Evolutionary conservation across 1,284 basidiomycete genomes (phyloP).

Genomic region (Bjerkandera adusta): DNA sequence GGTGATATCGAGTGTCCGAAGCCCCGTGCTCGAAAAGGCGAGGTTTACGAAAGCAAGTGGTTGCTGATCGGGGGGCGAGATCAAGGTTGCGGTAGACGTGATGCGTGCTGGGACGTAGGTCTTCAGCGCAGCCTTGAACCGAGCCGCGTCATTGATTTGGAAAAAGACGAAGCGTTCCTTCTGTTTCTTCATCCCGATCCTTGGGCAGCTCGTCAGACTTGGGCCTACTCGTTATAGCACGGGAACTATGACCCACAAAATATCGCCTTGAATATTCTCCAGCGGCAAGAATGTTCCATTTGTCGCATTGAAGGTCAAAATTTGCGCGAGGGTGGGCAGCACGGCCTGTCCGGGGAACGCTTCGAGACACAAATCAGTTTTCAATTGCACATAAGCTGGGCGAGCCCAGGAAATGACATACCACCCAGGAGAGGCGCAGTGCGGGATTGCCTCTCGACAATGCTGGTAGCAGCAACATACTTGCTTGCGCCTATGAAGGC

Average conservation of each 20-base stretch:
- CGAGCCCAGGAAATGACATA: background rate
- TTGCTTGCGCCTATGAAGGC: background rate
- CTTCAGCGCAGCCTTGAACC: constrained; percentile 12
- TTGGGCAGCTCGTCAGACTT: too few relatives aligned
- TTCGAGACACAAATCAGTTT: background rate
- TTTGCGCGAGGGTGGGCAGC: constrained; percentile 8
- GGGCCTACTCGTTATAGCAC: too few relatives aligned
- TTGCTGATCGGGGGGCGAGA: constrained; percentile 8
- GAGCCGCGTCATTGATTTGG: constrained; percentile 12
- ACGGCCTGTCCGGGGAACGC: constrained; percentile 12
- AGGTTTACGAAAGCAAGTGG: constrained; percentile 14
- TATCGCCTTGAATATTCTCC: constrained; percentile 15
- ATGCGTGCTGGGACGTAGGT: constrained; percentile 10
- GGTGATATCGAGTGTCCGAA: constrained; percentile 8
- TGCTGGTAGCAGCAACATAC: too few relatives aligned
- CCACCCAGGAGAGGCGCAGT: constrained; percentile 3
- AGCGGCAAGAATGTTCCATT: constrained; percentile 13
- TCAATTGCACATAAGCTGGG: too few relatives aligned
- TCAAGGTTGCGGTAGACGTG: constrained; percentile 11
- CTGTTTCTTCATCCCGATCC: constrained; percentile 16
- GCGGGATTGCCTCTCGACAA: too few relatives aligned
- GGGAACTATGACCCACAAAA: constrained; percentile 7
- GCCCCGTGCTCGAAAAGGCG: constrained; percentile 11
- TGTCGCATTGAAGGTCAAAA: constrained; percentile 12
- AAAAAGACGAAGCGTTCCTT: constrained; percentile 12